Conservation (phyloP, 352 stramenopile genomes). For the Globisporangium parvum region DNA sequence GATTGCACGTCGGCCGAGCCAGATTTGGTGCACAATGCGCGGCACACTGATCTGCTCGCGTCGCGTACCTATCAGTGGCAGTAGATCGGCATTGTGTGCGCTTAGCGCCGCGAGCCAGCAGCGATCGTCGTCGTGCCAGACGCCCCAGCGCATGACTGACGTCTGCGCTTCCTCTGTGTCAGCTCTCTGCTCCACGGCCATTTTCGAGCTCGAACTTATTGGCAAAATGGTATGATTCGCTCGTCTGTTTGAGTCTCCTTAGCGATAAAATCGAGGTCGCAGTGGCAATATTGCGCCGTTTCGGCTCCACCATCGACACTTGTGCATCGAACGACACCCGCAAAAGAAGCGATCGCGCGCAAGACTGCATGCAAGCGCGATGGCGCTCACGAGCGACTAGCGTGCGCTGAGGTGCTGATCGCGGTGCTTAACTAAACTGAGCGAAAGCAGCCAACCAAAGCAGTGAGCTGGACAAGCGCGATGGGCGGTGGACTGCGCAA, state of each 20-base stretch:
- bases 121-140: slow-evolving; percentile 25
- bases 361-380: too few species aligned
- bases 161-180: background rate
- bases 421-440: background rate
- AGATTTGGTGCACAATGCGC: slow-evolving; percentile 66
- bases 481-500: slow-evolving; percentile 52
- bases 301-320: too few species aligned
- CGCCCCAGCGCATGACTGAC: slow-evolving; percentile 18
- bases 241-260: too few species aligned
- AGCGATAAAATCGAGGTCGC: background rate
- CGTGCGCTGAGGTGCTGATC: background rate
- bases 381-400: too few species aligned
- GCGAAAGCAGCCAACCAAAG: too few species aligned
- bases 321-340: too few species aligned
- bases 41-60: background rate
- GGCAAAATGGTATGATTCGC: background rate
- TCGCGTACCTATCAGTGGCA: background rate
- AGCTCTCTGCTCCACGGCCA: background rate
- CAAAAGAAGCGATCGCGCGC: too few species aligned
- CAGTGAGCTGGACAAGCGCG: background rate
- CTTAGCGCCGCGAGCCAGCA: slow-evolving; percentile 21
- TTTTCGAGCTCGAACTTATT: background rate
- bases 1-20: slow-evolving; percentile 36
- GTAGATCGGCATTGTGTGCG: slow-evolving; percentile 12
- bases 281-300: background rate